Base-by-base conservation (phyloP, 2,329 filamentous ascomycete genomes). In the Rhinocladiella mackenziei region DNA sequence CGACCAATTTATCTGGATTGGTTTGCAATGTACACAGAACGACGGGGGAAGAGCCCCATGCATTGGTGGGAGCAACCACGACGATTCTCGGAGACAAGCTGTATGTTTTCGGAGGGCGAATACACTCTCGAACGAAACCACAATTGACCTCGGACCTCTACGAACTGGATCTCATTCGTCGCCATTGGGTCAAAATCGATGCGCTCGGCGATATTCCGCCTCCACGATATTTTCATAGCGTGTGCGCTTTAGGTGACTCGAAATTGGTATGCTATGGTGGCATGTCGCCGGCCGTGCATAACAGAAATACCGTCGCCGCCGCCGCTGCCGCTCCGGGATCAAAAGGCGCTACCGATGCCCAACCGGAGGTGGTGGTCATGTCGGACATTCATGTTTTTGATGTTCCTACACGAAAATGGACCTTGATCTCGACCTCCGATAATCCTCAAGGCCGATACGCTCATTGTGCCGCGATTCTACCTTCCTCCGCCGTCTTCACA, bases 201-300 rank as follows among this genome's bases (percentile, higher is more conserved):
- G 82, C 86, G 0, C 76, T 73, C 19, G 92, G 92, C 32, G 89
- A 97, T 58, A 72, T 94, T 26, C 92, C 92, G 1, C 85, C 89
- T 2, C 88, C 92, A 6, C 80, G 92, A 50, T 98, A 98, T 64
- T 98, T 98, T 56, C 92, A 98, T 70, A 97, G 89, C 53, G 86
- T 97, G 64, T 98, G 92, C 63, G 78, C 87, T 1, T 70, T 98
- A 2, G 92, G 92, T 15, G 92, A 97, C 62, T 91, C 88, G 2
- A 98, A 97, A 65, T 75, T 98, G 64, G 91, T 98, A 3, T 97
- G 91, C 66, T 98, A 97, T 65, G 92, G 92, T 45, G 92, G 92
- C 56, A 98, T 98, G 92, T 96, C 91, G 7, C 89, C 91, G 1
- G 78, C 81, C 8, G 15, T 43, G 6, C 51, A 50, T 14, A 37